A percentile compares a stretch with the other conserved stretches of the same genome.
Conservation (phyloP, 2,329 filamentous ascomycete species). For the Calonectria ilicicola region DNA sequence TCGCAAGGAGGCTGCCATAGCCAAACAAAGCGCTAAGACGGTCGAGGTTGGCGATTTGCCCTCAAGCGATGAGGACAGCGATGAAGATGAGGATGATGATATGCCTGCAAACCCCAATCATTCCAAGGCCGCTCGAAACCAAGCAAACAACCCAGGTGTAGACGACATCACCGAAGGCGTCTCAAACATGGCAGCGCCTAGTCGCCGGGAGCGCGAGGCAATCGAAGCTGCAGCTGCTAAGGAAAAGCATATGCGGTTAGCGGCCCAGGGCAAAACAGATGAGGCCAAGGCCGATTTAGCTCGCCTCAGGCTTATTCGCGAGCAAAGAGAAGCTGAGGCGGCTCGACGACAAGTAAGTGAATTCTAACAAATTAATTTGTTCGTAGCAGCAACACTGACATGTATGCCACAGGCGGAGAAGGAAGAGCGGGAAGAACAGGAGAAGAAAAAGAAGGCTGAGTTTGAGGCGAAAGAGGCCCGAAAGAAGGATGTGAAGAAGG, state of each 20-base stretch:
- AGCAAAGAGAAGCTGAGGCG: conserved; percentile 87
- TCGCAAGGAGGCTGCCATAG: conserved; percentile 89
- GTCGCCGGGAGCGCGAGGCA: conserved; percentile 75
- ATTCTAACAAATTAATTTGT: not conserved
- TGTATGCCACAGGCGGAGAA: conserved; percentile 62
- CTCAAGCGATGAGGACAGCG: conserved; percentile 75
- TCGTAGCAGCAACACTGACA: conserved; percentile 36
- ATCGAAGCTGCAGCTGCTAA: conserved; percentile 88
- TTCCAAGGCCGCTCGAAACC: conserved; percentile 77
- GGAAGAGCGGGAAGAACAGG: conserved; percentile 66
- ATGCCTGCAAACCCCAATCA: conserved; percentile 95
- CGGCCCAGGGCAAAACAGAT: conserved; percentile 96
- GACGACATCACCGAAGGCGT: conserved; percentile 67
- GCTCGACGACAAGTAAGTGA: conserved; percentile 79
- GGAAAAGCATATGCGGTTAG: conserved; percentile 90
- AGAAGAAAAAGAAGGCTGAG: conserved; percentile 61
- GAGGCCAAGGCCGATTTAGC: conserved; percentile 92
- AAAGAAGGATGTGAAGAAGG: conserved; percentile 67
- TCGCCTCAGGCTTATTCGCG: conserved; percentile 82
- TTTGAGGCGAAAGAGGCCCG: conserved; percentile 65
- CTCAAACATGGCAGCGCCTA: conserved; percentile 64
- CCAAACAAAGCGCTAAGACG: conserved; percentile 75
- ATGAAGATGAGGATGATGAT: conserved; percentile 66
- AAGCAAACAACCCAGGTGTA: conserved; percentile 56
- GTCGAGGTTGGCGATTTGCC: conserved; percentile 90